Evolutionary conservation across 331 rosid genomes (phyloP).

Genomic region (Ulmus americana): DNA sequence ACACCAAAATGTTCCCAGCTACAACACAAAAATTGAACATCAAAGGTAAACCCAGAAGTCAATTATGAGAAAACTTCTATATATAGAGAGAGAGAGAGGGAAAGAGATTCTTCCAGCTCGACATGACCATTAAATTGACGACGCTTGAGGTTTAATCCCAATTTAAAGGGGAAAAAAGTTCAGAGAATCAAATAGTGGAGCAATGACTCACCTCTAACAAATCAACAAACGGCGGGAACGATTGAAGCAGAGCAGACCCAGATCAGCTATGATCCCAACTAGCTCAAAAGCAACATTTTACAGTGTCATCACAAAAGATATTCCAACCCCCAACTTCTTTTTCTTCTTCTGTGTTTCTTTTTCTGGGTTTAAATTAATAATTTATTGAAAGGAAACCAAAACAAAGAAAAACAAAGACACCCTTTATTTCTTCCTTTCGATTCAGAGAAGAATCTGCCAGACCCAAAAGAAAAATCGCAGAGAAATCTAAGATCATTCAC

Average conservation of each 20-base stretch:
- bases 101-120: slow-evolving; percentile 37
- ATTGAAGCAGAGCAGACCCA: slow-evolving; percentile 32
- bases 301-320: slow-evolving; percentile 19
- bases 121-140: slow-evolving; percentile 19
- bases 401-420: slow-evolving; percentile 14
- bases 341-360: slow-evolving; percentile 13
- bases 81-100: not conserved
- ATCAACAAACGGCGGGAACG: slow-evolving; percentile 28
- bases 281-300: slow-evolving; percentile 37
- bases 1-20: slow-evolving; percentile 15
- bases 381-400: slow-evolving; percentile 23
- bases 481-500: slow-evolving; percentile 32
- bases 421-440: slow-evolving; percentile 20
- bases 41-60: not conserved
- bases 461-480: slow-evolving; percentile 20
- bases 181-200: slow-evolving; percentile 33
- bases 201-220: slow-evolving; percentile 47
- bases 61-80: slow-evolving; percentile 2
- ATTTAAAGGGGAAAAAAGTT: slow-evolving; percentile 6
- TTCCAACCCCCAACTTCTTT: slow-evolving; percentile 10
- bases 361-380: slow-evolving; percentile 26
- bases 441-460: slow-evolving; percentile 28
- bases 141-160: slow-evolving; percentile 17
- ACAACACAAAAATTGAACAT: slow-evolving; percentile 10
- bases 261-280: slow-evolving; percentile 38